A percentile compares a stretch with the other conserved stretches of the same genome.
phyloP scores from a whole-genome alignment of 2,329 filamentous ascomycete species.

The Cercospora nicotianae region DNA sequence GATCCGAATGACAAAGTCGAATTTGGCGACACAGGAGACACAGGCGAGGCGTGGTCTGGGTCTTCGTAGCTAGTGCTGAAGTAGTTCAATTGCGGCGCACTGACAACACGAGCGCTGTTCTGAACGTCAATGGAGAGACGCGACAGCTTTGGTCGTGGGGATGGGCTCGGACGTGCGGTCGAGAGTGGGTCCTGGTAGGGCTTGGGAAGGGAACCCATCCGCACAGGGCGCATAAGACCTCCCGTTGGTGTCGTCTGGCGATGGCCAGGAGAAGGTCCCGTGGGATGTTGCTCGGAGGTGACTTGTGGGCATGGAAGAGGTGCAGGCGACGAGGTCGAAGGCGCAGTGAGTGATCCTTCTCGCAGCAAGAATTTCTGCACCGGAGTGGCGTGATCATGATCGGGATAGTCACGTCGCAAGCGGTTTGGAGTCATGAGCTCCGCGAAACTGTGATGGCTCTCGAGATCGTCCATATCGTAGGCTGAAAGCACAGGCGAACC shows the following conservation, averaged over 20 bases:
- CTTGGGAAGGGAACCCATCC: conserved; percentile 35
- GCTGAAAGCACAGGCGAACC: conserved; percentile 20
- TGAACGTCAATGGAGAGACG: conserved; percentile 8
- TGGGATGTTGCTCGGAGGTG: conserved; percentile 23
- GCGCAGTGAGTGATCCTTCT: conserved; percentile 22
- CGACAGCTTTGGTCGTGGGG: conserved; percentile 20
- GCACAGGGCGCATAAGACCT: conserved; percentile 31
- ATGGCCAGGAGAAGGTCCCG: conserved; percentile 7
- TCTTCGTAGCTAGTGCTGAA: neutral
- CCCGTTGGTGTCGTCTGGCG: conserved; percentile 6
- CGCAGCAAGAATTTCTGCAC: conserved; percentile 10
- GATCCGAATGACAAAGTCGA: conserved; percentile 9
- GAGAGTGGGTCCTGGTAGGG: conserved; percentile 15
- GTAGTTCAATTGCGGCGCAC: neutral
- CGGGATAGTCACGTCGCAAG: conserved; percentile 10
- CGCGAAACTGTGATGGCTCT: conserved; percentile 35
- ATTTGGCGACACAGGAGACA: conserved; percentile 19
- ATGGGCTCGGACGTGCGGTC: neutral
- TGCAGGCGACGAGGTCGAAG: conserved; percentile 14
- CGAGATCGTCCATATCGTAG: conserved; percentile 30
- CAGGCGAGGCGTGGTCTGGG: conserved; percentile 13
- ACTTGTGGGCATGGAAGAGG: conserved; percentile 15
- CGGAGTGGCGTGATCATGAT: neutral
- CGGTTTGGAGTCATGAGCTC: conserved; percentile 33
- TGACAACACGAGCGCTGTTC: conserved; percentile 2